Base-by-base conservation (phyloP, 2,329 filamentous ascomycete genomes). In the Claviceps arundinis region DNA sequence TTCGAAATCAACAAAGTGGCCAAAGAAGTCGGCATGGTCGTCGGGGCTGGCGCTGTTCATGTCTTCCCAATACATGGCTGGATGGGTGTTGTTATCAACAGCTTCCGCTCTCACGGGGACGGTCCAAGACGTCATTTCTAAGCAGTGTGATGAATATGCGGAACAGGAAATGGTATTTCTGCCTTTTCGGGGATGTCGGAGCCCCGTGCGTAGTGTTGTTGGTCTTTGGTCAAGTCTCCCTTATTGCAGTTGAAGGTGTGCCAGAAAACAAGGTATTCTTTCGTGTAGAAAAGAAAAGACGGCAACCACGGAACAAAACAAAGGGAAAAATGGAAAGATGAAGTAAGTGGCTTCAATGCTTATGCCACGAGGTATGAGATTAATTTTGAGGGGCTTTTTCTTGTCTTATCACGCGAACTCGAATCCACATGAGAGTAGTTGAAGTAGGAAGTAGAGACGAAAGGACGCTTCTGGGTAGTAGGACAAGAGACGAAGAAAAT, bases 1-100 rank as follows among this genome's bases (percentile, higher is more conserved):
- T 38, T 67, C 67, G 52, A 68, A 65, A 61, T 68, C 61, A 56
- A 69, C 59, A 52, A 67, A 69, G 57, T 69, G 64, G 17, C 64
- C 62, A 52, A 69, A 68, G 48, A 69, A 60, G 56, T 69, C 67
- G 30, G 61, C 56, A 43, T 58, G 58, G 47, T 66, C 63, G 37
- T 59, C 62, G 22, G 57, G 57, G 16, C 58, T 58, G 47, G 58
- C 57, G 37, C 61, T 60, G 42, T 68, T 65, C 34, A 61, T 46
- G 46, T 67, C 65, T 50, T 63, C 63, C 64, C 65, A 68, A 56
- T 60, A 65, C 58, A 67, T 65, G 57, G 58, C 59, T n/a, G 62
- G 56, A 26, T 68, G 65, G 47, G 66, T 60, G 54, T 62, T 64
- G 52, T 62, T 59, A 51, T 69, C 67, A 55, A 62, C 58, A 54